Base-by-base conservation (phyloP, 2,329 filamentous ascomycete species). In the Dactylellina haptotyla region DNA sequence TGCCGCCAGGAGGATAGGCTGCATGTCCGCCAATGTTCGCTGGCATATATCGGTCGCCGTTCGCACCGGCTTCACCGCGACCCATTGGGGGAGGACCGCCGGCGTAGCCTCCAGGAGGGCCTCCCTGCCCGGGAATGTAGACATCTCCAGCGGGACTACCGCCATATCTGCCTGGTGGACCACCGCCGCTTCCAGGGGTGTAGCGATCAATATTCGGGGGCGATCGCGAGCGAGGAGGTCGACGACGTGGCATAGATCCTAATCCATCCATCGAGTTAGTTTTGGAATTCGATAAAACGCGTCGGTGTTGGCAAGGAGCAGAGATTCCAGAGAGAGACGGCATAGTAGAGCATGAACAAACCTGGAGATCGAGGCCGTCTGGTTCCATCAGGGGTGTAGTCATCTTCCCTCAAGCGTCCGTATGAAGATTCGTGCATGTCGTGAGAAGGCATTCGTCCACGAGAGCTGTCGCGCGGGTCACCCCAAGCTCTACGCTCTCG, bases 131-230 rank as follows among this genome's bases (percentile, higher is more conserved):
- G 2, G 76, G 72, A n/a, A 76, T 66, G 28, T 67, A 64, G 16
- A 73, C 73, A 32, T 66, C 66, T 30, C 61, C 66, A 48, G 66
- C 46, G 10, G 59, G 41, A 45, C 51, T 18, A 32, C 71, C 66
- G 28, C 59, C 39, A 26, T 76, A 78, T 58, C 76, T 65, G 25
- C 76, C 71, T 5, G 70, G 75, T 18, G 76, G 76, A 39, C 70
- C 66, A 18, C 57, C 66, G 2, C 66, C 70, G 16, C 62, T 89
- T 16, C 90, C 90, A 0, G 92, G 92, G 18, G 95, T 89, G 79
- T 95, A 95, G 77, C 92, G 88, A 80, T 96, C 92, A 76, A 96
- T 95, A 69, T 90, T 90, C 67, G 8, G 88, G 85, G 79, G 85
- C 78, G 77, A 91, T 80, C 77, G 75, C 20, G 77, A 78, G 50